phyloP scores from a whole-genome alignment of 1,284 basidiomycete genomes.

The Thelephora terrestris region DNA sequence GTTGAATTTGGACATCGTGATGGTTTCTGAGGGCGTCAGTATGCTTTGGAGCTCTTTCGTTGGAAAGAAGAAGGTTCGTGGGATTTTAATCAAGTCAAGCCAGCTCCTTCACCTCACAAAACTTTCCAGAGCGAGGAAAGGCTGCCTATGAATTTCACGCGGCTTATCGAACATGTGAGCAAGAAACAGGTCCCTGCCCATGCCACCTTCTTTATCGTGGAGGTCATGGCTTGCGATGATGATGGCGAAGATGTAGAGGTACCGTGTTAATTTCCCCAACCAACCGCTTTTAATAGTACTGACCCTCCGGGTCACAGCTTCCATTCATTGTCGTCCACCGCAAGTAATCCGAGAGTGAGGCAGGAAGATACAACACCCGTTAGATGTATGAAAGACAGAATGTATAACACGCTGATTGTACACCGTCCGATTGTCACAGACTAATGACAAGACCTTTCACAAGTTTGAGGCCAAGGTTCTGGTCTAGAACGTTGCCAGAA shows the following conservation, averaged over 20 bases:
- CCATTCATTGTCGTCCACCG: constrained; percentile 52
- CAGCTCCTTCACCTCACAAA: constrained; percentile 7
- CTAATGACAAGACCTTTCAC: no score
- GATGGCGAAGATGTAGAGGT: constrained; percentile 85
- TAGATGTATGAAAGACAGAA: no score
- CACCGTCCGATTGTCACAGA: no score
- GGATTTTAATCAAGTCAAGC: constrained; percentile 1
- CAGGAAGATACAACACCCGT: not conserved
- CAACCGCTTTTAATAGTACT: not conserved
- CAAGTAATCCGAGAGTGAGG: constrained; percentile 2
- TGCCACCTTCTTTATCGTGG: constrained; percentile 78
- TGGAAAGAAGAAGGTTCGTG: constrained; percentile 74
- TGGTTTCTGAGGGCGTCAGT: constrained; percentile 96
- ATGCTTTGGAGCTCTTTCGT: constrained; percentile 97
- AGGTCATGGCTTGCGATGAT: constrained; percentile 91
- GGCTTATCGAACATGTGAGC: constrained; percentile 87
- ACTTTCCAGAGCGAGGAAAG: constrained; percentile 70
- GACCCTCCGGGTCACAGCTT: constrained; percentile 31
- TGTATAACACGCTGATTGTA: no score
- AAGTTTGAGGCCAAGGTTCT: no score
- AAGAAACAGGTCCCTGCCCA: constrained; percentile 84
- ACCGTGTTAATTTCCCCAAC: constrained; percentile 7
- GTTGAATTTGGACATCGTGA: constrained; percentile 84
- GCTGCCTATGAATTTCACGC: constrained; percentile 81
- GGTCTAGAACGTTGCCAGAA: no score